Evolutionary conservation across 2,329 filamentous ascomycete species (phyloP).

Genomic region (Meredithiella fracta): DNA sequence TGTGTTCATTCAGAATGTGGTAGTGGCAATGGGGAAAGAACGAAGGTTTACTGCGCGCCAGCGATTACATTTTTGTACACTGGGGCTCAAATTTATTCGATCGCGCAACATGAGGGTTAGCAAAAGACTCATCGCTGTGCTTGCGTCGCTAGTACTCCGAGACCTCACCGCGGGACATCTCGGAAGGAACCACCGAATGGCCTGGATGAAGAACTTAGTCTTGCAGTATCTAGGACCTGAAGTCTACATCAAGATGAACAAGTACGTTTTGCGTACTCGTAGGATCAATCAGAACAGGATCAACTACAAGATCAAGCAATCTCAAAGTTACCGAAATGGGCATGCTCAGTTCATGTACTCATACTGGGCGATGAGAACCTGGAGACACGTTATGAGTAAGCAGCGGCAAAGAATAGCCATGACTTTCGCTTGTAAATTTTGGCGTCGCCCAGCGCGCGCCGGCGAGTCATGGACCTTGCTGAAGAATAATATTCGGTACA

Average conservation of each 20-base stretch:
- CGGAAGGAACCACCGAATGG: slow-evolving; percentile 21
- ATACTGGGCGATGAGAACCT: neutral
- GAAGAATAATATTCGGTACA: slow-evolving; percentile 10
- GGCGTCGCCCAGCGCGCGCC: neutral
- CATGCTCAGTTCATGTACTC: neutral
- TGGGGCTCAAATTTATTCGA: slow-evolving; percentile 18
- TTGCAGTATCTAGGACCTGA: slow-evolving; percentile 4
- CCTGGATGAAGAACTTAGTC: slow-evolving; percentile 20
- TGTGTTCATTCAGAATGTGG: slow-evolving; percentile 4
- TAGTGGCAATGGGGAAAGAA: slow-evolving; percentile 12
- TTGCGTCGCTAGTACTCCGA: slow-evolving; percentile 19
- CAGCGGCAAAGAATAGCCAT: slow-evolving; percentile 5
- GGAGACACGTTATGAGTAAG: slow-evolving; percentile 1
- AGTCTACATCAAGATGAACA: neutral
- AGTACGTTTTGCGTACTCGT: too few relatives aligned
- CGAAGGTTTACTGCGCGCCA: slow-evolving; percentile 17
- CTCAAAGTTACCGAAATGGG: neutral
- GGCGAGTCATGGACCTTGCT: slow-evolving; percentile 10
- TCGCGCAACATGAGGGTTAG: slow-evolving; percentile 17
- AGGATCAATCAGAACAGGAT: neutral
- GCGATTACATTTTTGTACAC: slow-evolving; percentile 20
- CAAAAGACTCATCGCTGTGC: slow-evolving; percentile 17
- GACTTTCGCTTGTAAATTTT: slow-evolving; percentile 5
- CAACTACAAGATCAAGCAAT: neutral
- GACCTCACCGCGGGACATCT: slow-evolving; percentile 22